A percentile compares a stretch with the other conserved stretches of the same genome.
Evolutionary conservation across 2,329 filamentous ascomycete genomes (phyloP).

Genomic region (Hymenotorrendiella dingleyae): DNA sequence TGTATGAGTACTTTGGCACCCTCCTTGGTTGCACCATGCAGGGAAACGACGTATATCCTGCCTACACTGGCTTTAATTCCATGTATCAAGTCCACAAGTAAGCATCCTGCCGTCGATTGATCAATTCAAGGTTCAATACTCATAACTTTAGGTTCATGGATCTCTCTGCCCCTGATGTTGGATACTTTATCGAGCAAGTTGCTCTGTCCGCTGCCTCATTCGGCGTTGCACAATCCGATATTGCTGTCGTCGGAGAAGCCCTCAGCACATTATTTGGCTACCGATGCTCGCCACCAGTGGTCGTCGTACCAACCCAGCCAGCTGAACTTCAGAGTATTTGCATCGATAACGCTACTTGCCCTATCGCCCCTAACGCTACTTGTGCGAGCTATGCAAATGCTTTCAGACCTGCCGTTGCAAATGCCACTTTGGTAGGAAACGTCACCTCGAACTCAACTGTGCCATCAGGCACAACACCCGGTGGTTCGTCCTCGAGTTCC

Average conservation of each 20-base stretch:
- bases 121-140: background rate
- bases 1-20: conserved; percentile 56
- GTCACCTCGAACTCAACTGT: no score
- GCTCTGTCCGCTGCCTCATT: conserved; percentile 51
- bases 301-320: conserved; percentile 40
- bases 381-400: conserved; percentile 39
- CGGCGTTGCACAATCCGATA: conserved; percentile 49
- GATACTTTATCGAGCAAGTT: conserved; percentile 56
- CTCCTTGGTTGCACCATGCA: conserved; percentile 50
- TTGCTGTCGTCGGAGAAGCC: conserved; percentile 41
- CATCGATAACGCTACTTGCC: conserved; percentile 45
- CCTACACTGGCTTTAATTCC: conserved; percentile 40
- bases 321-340: conserved; percentile 51
- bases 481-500: no score
- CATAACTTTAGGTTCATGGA: conserved; percentile 44
- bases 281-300: conserved; percentile 42
- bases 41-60: conserved; percentile 42
- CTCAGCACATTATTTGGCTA: conserved; percentile 47
- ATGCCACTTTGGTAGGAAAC: background rate
- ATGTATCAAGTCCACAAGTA: conserved; percentile 49
- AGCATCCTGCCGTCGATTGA: conserved; percentile 4
- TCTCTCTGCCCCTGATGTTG: conserved; percentile 43
- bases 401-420: conserved; percentile 9
- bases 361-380: conserved; percentile 38
- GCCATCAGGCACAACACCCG: no score